A percentile compares a stretch with the other conserved stretches of the same genome.
Conservation (phyloP, 257 asterid genomes). For the Rubia yunnanensis region DNA sequence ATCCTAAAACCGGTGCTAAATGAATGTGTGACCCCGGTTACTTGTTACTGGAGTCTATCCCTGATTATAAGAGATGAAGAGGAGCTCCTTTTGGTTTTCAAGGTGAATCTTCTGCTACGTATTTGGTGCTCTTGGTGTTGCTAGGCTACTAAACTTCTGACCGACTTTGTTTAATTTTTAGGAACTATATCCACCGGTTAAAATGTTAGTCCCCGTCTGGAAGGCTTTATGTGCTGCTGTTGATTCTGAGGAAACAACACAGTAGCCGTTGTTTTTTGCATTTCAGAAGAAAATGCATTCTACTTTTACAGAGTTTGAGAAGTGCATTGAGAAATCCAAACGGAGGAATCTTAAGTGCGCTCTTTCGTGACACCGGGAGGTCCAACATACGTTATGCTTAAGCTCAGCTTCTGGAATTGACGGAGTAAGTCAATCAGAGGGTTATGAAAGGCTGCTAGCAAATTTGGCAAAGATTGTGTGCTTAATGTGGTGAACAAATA, state of each 20-base stretch:
- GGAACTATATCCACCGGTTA: conserved; percentile 64
- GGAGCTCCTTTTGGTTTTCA: conserved; percentile 62
- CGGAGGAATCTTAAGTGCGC: too few relatives aligned
- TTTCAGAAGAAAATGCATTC: neutral
- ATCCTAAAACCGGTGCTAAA: conserved; percentile 73
- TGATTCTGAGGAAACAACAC: conserved; percentile 18
- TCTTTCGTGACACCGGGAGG: too few relatives aligned
- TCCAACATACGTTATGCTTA: too few relatives aligned
- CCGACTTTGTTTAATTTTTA: conserved; percentile 13
- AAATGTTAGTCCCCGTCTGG: conserved; percentile 78
- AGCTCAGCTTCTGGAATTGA: too few relatives aligned
- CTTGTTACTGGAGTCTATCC: conserved; percentile 92
- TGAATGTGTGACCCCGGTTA: conserved; percentile 94
- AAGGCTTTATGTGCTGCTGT: conserved; percentile 64
- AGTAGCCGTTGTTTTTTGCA: neutral
- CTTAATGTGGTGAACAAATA: too few relatives aligned
- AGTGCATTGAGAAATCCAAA: too few relatives aligned
- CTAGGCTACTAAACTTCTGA: neutral
- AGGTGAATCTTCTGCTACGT: conserved; percentile 31
- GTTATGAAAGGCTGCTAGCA: too few relatives aligned
- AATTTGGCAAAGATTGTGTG: too few relatives aligned
- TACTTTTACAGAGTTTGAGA: too few relatives aligned
- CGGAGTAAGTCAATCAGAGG: too few relatives aligned
- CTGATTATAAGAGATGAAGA: conserved; percentile 60
- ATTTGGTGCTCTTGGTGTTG: neutral